phyloP scores from a whole-genome alignment of 2,329 filamentous ascomycete species.

The Botryotinia globosa region DNA sequence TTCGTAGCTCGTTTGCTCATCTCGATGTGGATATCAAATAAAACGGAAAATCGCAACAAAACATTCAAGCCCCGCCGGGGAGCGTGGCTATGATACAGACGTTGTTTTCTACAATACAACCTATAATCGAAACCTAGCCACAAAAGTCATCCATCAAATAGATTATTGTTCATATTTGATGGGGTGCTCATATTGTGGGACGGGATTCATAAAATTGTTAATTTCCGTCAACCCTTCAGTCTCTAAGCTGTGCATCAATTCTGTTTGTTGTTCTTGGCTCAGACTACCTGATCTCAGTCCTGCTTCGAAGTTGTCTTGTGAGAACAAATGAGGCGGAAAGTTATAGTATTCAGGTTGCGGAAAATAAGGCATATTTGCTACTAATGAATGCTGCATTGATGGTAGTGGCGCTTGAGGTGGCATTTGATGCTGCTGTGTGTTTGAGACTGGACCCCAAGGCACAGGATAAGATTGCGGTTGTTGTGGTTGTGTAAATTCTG shows the following conservation, averaged over 20 bases:
- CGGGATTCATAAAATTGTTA: constrained; percentile 53
- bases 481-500: constrained; percentile 44
- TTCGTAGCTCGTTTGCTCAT: constrained; percentile 10
- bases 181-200: constrained; percentile 31
- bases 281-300: constrained; percentile 61
- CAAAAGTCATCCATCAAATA: constrained; percentile 23
- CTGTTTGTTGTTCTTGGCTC: constrained; percentile 76
- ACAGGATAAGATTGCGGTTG: constrained; percentile 35
- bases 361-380: constrained; percentile 34
- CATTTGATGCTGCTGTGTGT: constrained; percentile 21
- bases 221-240: constrained; percentile 63
- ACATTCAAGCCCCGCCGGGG: not conserved
- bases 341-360: constrained; percentile 34
- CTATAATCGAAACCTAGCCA: not conserved
- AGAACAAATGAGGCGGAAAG: constrained; percentile 37
- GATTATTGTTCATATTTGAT: constrained; percentile 30
- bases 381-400: constrained; percentile 25
- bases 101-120: not conserved
- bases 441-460: constrained; percentile 33
- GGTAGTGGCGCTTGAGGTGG: constrained; percentile 23
- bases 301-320: constrained; percentile 45
- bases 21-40: constrained; percentile 7
- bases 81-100: not conserved
- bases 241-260: constrained; percentile 79
- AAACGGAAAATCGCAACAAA: not conserved